These are phyloP conservation scores for Paramecium bursaria DNA, from an alignment of 73 alveolate species.

Conservation along the genomic window DNA sequence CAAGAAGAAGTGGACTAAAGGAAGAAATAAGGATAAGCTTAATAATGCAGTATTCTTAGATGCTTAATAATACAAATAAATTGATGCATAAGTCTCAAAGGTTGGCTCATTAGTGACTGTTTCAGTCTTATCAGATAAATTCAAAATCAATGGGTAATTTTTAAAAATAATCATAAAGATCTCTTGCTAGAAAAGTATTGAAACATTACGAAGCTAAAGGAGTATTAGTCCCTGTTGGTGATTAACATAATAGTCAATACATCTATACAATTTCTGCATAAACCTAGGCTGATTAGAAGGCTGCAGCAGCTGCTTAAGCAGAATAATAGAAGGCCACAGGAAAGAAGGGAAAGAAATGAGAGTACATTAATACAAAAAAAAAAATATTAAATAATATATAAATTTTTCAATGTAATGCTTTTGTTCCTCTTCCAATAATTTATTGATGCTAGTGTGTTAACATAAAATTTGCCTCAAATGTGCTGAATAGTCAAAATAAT, in stretches of 20 bases:
- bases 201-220: conserved; percentile 22
- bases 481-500: no score
- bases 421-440: no score
- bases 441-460: no score
- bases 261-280: conserved; percentile 46
- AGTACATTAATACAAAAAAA: conserved; percentile 37
- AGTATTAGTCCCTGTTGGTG: conserved; percentile 25
- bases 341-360: conserved; percentile 57
- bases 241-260: conserved; percentile 21
- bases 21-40: conserved; percentile 70
- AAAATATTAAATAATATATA: no score
- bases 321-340: conserved; percentile 9
- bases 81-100: conserved; percentile 55
- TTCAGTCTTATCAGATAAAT: conserved; percentile 61
- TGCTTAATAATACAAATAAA: conserved; percentile 11
- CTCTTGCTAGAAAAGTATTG: conserved; percentile 48
- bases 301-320: conserved; percentile 62
- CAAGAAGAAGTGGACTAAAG: conserved; percentile 74
- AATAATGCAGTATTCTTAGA: conserved; percentile 71
- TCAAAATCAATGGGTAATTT: conserved; percentile 68
- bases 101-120: conserved; percentile 68
- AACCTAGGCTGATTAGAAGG: conserved; percentile 44
- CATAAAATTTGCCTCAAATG: no score
- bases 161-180: conserved; percentile 4
- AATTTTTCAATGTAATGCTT: no score